Evolutionary conservation across 176 grass and related monocot genomes (phyloP).

Genomic region (Hordeum marinum): DNA sequence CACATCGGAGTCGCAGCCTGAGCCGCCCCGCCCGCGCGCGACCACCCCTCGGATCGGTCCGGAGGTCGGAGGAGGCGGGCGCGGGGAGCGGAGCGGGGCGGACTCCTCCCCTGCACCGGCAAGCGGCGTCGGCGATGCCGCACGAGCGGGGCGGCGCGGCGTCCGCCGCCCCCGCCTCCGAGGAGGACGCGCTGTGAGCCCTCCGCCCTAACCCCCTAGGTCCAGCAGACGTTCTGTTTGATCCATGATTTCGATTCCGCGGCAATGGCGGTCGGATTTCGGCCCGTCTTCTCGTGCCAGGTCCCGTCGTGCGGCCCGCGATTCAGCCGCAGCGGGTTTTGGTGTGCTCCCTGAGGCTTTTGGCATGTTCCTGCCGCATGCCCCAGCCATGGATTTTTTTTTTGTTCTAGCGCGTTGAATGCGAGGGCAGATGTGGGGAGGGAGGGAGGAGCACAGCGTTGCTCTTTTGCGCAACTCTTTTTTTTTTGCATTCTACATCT

Average conservation of each 20-base stretch:
- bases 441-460: background rate
- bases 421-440: background rate
- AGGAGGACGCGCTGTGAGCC: conserved; percentile 72
- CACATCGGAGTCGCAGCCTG: background rate
- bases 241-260: conserved; percentile 4
- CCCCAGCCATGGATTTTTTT: background rate
- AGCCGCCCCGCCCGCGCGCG: background rate
- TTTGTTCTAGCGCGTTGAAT: background rate
- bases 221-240: background rate
- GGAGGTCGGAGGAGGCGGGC: conserved; percentile 2
- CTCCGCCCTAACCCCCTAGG: background rate
- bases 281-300: background rate
- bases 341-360: no score
- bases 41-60: conserved; percentile 22
- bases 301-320: background rate
- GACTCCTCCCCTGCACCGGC: background rate
- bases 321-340: no score
- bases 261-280: conserved; percentile 17
- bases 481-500: background rate
- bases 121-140: conserved; percentile 38
- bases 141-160: conserved; percentile 44
- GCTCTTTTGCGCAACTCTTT: no score
- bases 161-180: conserved; percentile 27
- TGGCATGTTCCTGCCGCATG: background rate
- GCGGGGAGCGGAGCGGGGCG: background rate